Evolutionary conservation across 2,329 filamentous ascomycete species (phyloP), one percentile per base, ranked within the genome.

Genomic region (Cercospora zeae-maydis): DNA sequence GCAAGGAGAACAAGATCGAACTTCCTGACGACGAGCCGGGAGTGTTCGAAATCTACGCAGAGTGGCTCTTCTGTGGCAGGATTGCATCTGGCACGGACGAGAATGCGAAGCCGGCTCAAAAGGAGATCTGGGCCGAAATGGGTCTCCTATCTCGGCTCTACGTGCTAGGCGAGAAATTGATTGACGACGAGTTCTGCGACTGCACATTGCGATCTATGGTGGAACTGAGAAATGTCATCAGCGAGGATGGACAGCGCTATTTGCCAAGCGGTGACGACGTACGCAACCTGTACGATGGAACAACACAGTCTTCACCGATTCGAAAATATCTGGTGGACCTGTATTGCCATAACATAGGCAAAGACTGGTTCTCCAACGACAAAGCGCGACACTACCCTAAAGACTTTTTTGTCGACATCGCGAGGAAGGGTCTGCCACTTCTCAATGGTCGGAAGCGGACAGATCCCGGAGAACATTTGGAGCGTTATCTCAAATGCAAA

Each of bases 111-210:
- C 30, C 21, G 30, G 13, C 30, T 2, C 3, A 10, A 36, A 24
- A 21, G 2, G 52, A 55, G 21, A 9, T 36, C 11, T 16, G 14
- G 11, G 9, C 3, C 31, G 24, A 55, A 39, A 9, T 21, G 16
- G 13, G 13, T 4, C 30, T 56, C 3, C 36, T 56, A 10, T 27
- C 47, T 4, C 13, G 47, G 14, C 52, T 61, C 1, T 61, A 61
- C 45, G 52, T 57, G 10, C 39, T 61, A 9, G 59, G 59, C 14
- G 59, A 61, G 7, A 61, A 61, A 14, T 8, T 61, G 7, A 13
- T 57, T 1, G 51, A 57, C 21, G 52, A 56, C 30, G 7, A 30
- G 3, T 61, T 61, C 33, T 57, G 59, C 39, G 52, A 61, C 31
- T 14, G 13, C 13, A n/a, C 24, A 1, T 27, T 45, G 6, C 11